These are phyloP conservation scores for Beta lomatogona DNA, from an alignment of 179 eudicot species.

Conservation along the genomic window DNA sequence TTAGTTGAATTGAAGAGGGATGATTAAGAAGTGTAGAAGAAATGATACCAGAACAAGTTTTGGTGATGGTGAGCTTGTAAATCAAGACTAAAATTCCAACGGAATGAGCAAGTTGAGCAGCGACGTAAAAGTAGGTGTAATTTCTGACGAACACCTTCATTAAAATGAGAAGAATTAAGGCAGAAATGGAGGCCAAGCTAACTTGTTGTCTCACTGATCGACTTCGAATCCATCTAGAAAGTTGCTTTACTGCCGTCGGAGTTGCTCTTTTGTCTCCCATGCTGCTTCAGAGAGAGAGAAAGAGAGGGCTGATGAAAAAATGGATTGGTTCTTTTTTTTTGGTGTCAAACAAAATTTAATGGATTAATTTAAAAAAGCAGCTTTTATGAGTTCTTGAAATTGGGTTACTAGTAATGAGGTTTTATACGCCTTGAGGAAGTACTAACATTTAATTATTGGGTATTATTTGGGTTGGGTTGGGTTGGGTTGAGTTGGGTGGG, in stretches of 20 bases:
- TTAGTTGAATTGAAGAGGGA: neutral
- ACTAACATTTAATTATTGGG: too few relatives aligned
- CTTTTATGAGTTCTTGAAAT: too few relatives aligned
- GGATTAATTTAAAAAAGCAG: too few relatives aligned
- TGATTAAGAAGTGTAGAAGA: neutral
- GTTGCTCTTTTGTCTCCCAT: constrained; percentile 19
- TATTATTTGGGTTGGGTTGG: too few relatives aligned
- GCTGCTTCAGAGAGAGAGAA: neutral
- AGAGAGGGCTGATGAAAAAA: neutral
- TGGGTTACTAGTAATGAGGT: too few relatives aligned
- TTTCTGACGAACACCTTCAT: constrained; percentile 41
- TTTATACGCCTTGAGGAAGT: too few relatives aligned
- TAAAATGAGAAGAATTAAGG: constrained; percentile 40
- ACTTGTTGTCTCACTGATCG: constrained; percentile 56
- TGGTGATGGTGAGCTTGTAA: constrained; percentile 13
- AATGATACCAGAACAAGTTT: constrained; percentile 16
- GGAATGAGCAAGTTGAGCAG: constrained; percentile 18
- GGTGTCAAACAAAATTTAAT: too few relatives aligned
- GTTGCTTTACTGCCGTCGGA: constrained; percentile 14
- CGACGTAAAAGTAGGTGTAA: constrained; percentile 21
- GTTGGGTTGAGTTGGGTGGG: too few relatives aligned
- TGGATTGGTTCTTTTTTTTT: too few relatives aligned
- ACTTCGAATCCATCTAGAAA: constrained; percentile 49
- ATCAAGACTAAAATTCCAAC: constrained; percentile 5
- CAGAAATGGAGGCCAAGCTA: constrained; percentile 34